Conservation (phyloP, 2,329 filamentous ascomycete species). For the Aureobasidium sp. region DNA sequence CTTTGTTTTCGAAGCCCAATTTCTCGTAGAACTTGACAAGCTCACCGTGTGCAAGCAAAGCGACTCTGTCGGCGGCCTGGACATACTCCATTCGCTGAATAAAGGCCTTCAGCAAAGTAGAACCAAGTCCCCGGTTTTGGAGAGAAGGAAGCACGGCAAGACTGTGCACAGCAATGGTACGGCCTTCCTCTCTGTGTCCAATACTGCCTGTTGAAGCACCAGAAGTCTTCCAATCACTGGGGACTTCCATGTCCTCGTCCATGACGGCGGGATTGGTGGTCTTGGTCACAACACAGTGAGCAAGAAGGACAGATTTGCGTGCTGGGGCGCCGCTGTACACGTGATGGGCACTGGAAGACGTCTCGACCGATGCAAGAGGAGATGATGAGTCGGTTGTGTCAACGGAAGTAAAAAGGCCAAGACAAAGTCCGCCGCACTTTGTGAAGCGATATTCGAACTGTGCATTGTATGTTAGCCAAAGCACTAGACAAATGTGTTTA, state of each 20-base stretch:
- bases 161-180: conserved; percentile 73
- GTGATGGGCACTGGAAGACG: conserved; percentile 44
- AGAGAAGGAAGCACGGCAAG: conserved; percentile 69
- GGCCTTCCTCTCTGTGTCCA: conserved; percentile 64
- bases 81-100: conserved; percentile 65
- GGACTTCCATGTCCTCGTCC: conserved; percentile 68
- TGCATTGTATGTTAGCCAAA: conserved; percentile 3
- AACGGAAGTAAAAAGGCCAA: conserved; percentile 69
- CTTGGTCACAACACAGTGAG: conserved; percentile 68
- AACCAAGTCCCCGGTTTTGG: conserved; percentile 65
- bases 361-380: conserved; percentile 43
- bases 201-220: conserved; percentile 11
- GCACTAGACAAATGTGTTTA: not conserved
- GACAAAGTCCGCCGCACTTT: conserved; percentile 64
- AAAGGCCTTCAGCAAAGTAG: conserved; percentile 65
- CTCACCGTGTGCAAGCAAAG: conserved; percentile 67
- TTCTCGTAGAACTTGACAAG: conserved; percentile 66
- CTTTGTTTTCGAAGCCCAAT: conserved; percentile 62
- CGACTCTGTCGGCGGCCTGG: conserved; percentile 61
- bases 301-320: conserved; percentile 59
- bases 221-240: conserved; percentile 51
- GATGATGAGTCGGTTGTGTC: conserved; percentile 41
- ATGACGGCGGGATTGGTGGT: conserved; percentile 55
- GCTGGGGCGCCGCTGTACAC: conserved; percentile 52
- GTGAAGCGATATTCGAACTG: conserved; percentile 70